Conservation (phyloP, 1,284 basidiomycete genomes). For the Austroboletus novae-zelandiae region DNA sequence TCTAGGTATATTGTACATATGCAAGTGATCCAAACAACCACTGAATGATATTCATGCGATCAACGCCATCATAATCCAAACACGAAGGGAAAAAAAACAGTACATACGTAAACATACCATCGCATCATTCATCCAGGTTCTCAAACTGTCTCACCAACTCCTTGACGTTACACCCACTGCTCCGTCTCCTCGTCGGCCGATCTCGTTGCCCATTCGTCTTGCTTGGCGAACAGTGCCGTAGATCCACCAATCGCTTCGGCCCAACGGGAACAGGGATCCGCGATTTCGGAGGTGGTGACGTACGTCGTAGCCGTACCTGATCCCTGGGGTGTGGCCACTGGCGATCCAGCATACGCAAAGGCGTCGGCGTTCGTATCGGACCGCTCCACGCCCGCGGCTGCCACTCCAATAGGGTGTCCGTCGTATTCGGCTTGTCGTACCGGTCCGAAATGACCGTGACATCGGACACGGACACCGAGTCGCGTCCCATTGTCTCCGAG, state of each 20-base stretch:
- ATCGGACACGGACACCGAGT: slow-evolving; percentile 12
- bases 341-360: slow-evolving; percentile 46
- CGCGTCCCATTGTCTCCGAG: slow-evolving; percentile 14
- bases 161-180: slow-evolving; percentile 65
- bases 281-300: slow-evolving; percentile 42
- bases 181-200: slow-evolving; percentile 23
- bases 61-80: slow-evolving; percentile 10
- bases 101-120: not conserved
- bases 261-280: slow-evolving; percentile 42
- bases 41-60: not conserved
- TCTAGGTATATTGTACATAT: not conserved
- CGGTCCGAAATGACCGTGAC: slow-evolving; percentile 6
- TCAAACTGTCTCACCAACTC: slow-evolving; percentile 67
- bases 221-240: slow-evolving; percentile 46
- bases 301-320: slow-evolving; percentile 55
- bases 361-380: slow-evolving; percentile 50
- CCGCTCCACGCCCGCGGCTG: slow-evolving; percentile 43
- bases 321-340: slow-evolving; percentile 56
- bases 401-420: slow-evolving; percentile 48
- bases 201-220: slow-evolving; percentile 2
- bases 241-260: slow-evolving; percentile 52
- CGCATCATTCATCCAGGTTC: slow-evolving; percentile 26
- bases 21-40: not conserved
- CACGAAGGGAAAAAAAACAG: slow-evolving; percentile 9
- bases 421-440: not conserved